A percentile compares a stretch with the other conserved stretches of the same genome.
phyloP scores from a whole-genome alignment of 1,284 basidiomycete species.

The Lignosus rhinocerotis region DNA sequence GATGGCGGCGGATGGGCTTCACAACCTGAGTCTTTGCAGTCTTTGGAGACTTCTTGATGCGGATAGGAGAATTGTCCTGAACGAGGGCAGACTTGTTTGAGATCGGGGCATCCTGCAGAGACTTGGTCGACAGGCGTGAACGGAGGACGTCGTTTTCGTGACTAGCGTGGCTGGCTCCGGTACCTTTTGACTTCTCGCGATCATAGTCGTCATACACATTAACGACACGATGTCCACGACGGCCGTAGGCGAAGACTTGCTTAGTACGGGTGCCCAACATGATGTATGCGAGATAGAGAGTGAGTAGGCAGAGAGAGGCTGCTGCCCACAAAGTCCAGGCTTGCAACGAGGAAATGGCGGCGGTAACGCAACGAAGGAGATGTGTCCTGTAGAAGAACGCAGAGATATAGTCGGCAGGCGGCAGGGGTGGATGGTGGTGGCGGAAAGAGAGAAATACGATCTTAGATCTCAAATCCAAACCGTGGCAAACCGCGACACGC shows the following conservation, averaged over 20 bases:
- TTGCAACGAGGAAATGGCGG: constrained; percentile 3
- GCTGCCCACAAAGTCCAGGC: constrained; percentile 11
- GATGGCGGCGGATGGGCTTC: constrained; percentile 43
- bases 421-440: not conserved
- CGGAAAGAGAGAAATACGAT: not conserved
- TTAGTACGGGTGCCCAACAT: constrained; percentile 64
- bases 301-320: constrained; percentile 13
- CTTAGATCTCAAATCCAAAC: constrained; percentile 19
- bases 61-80: constrained; percentile 7
- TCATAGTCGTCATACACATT: constrained; percentile 43
- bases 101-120: constrained; percentile 3
- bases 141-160: constrained; percentile 4
- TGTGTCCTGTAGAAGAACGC: not conserved
- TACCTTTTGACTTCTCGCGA: constrained; percentile 5
- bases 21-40: constrained; percentile 12
- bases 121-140: not conserved
- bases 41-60: constrained; percentile 23
- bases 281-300: constrained; percentile 6
- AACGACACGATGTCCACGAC: constrained; percentile 64
- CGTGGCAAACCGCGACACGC: constrained; percentile 26
- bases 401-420: not conserved
- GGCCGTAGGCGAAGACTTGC: constrained; percentile 70
- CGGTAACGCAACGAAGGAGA: not conserved
- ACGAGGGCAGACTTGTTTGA: constrained; percentile 13
- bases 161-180: not conserved